Percentiles rank a stretch among this genome's conserved stretches.
These are phyloP conservation scores for Mycena alexandri DNA, from an alignment of 768 basidiomycete genomes.

Conservation along the genomic window DNA sequence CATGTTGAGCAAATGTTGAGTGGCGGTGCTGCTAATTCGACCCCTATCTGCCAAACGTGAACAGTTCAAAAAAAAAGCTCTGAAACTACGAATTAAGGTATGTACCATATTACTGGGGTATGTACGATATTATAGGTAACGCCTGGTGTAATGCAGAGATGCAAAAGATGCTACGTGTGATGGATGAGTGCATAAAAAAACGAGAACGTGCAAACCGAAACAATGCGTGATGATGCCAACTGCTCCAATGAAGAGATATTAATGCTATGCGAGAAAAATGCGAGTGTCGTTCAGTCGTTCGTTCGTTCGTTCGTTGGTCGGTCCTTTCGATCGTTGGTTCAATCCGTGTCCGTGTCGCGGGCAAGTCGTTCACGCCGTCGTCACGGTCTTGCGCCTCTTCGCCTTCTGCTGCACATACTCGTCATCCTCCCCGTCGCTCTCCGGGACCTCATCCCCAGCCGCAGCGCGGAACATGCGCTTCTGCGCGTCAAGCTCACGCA, in stretches of 20 bases:
- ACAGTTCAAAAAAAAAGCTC: no score
- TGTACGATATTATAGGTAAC: no score
- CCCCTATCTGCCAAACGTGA: no score
- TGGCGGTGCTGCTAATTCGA: no score
- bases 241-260: slow-evolving; percentile 12
- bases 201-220: slow-evolving; percentile 17
- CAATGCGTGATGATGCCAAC: slow-evolving; percentile 16
- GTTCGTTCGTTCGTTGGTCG: slow-evolving; percentile 1
- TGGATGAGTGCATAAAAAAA: slow-evolving; percentile 19
- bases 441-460: slow-evolving; percentile 47
- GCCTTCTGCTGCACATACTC: slow-evolving; percentile 59
- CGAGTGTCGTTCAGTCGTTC: slow-evolving; percentile 14
- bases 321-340: not conserved
- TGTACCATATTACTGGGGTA: no score
- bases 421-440: slow-evolving; percentile 66
- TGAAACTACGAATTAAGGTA: no score
- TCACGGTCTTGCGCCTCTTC: slow-evolving; percentile 43
- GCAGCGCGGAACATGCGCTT: slow-evolving; percentile 54
- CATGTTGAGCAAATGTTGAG: no score
- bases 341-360: not conserved
- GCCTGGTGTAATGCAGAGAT: not conserved
- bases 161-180: not conserved
- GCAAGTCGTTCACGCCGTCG: slow-evolving; percentile 6
- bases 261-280: slow-evolving; percentile 20
- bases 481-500: slow-evolving; percentile 72